A percentile compares a stretch with the other conserved stretches of the same genome.
phyloP scores from a whole-genome alignment of 2,329 filamentous ascomycete species.

The Curvularia sp. region DNA sequence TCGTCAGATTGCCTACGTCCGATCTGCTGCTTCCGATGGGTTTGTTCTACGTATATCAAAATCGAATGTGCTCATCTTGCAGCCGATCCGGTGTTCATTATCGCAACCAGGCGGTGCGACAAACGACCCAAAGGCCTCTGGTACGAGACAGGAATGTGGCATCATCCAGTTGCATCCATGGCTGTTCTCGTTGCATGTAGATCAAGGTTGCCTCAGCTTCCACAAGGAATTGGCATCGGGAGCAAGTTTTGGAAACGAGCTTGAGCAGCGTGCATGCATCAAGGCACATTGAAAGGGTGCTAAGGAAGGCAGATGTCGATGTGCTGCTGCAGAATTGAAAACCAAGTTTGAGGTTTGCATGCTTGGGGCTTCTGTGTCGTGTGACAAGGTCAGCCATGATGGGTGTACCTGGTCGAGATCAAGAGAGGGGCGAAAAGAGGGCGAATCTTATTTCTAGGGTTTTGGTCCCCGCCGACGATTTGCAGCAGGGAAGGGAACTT shows the following conservation, averaged over 20 bases:
- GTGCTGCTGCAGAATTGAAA: conserved; percentile 16
- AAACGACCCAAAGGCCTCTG: neutral
- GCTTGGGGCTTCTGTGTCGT: conserved; percentile 38
- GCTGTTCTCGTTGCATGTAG: neutral
- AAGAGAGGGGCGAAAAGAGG: conserved; percentile 13
- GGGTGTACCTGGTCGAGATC: conserved; percentile 16
- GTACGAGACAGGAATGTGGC: conserved; percentile 2
- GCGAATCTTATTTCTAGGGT: conserved; percentile 21
- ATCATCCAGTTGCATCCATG: neutral
- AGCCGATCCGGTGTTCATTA: conserved; percentile 13
- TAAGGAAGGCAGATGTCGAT: neutral
- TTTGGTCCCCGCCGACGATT: conserved; percentile 5
- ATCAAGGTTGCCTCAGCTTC: neutral
- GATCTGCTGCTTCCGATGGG: conserved; percentile 18
- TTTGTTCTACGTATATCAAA: conserved; percentile 16
- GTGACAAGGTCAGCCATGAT: conserved; percentile 34
- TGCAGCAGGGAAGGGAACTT: conserved; percentile 18
- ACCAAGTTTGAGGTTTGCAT: conserved; percentile 31
- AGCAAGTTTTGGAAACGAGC: neutral
- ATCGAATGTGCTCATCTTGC: conserved; percentile 16
- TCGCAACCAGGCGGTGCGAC: conserved; percentile 13
- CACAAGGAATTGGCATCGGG: neutral
- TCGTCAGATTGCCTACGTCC: conserved; percentile 29
- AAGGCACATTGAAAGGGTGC: neutral
- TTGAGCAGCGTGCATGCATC: neutral